Base-by-base conservation (phyloP, 345 rosid genomes). In the Eutrema yunnanense region DNA sequence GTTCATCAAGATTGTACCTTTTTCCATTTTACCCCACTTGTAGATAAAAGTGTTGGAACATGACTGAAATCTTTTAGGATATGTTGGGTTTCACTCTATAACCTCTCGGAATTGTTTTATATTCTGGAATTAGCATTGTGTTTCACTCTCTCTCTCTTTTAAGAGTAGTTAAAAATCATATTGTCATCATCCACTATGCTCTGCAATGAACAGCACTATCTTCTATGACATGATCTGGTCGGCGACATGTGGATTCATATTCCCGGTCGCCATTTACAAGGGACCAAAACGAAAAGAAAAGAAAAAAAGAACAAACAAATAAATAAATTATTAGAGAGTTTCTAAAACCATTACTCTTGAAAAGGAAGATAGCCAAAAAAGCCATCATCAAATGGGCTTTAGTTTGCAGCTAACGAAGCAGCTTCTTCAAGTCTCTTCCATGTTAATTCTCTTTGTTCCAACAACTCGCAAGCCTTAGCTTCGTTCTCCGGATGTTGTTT, bases 391-490 rank as follows among this genome's bases (percentile, higher is more conserved):
- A 40, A 44, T 34, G 49, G 27, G 63, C 0, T 7, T 57, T 64
- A 76, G 36, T 77, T 71, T 40, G 80, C 72, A 55, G 72, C 62
- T 76, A 76, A 38, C 3, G 79, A 60, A 64, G 83, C 86, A 62
- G 78, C 79, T n/a, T 72, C 78, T 73, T 83, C 84, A 26, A 83
- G 81, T 62, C 57, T 73, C 84, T 78, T 78, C 86, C 86, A 83
- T 26, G 55, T 70, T 61, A 75, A 36, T 50, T 78, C 81, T 8
- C 86, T 75, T 61, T 75, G 77, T 62, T 81, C 81, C 81, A 75
- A 59, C 78, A 81, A 9, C 63, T 75, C 73, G 4, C 52, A 57
- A 4, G 79, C 77, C 71, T 51, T 81, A 2, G 84, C 75, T 75
- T 80, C 82, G n/a, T 81, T 83, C 63, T 78, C 78, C 4, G 42